Conservation (phyloP, 2,329 filamentous ascomycete species). For the Stemphylium lycopersici region DNA sequence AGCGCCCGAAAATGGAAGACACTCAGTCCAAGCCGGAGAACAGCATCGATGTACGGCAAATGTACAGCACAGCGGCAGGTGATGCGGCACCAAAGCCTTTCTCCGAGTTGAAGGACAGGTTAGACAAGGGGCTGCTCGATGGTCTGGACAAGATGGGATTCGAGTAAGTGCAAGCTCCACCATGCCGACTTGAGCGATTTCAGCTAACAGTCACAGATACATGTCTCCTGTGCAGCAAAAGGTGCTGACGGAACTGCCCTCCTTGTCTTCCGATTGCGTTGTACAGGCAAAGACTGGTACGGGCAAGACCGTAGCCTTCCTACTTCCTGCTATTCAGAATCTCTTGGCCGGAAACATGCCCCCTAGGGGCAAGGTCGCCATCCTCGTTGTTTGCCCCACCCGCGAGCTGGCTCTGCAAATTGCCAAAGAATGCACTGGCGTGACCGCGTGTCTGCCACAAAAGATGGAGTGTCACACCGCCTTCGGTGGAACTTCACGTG, state of each 20-base stretch:
- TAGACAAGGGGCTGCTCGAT: conserved; percentile 38
- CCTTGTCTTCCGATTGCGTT: conserved; percentile 58
- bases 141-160: conserved; percentile 48
- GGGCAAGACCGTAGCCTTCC: conserved; percentile 58
- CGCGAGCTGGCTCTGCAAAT: conserved; percentile 59
- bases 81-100: conserved; percentile 34
- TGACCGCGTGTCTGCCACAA: conserved; percentile 49
- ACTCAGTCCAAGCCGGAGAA: conserved; percentile 8
- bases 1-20: conserved; percentile 29
- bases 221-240: conserved; percentile 63
- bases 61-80: conserved; percentile 32
- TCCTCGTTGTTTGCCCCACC: conserved; percentile 56
- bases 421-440: conserved; percentile 53
- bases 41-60: conserved; percentile 29
- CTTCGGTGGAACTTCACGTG: conserved; percentile 49
- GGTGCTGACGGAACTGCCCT: conserved; percentile 58
- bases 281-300: conserved; percentile 61
- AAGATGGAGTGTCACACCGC: conserved; percentile 54
- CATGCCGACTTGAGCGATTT: not conserved
- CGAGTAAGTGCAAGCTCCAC: conserved; percentile 31
- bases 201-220: conserved; percentile 34
- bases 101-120: conserved; percentile 32
- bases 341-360: conserved; percentile 47
- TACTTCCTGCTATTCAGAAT: conserved; percentile 56
- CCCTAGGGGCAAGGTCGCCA: conserved; percentile 50